These are phyloP conservation scores for Penicillium steckii DNA, from an alignment of 495 filamentous ascomycete species.

Conservation along the genomic window DNA sequence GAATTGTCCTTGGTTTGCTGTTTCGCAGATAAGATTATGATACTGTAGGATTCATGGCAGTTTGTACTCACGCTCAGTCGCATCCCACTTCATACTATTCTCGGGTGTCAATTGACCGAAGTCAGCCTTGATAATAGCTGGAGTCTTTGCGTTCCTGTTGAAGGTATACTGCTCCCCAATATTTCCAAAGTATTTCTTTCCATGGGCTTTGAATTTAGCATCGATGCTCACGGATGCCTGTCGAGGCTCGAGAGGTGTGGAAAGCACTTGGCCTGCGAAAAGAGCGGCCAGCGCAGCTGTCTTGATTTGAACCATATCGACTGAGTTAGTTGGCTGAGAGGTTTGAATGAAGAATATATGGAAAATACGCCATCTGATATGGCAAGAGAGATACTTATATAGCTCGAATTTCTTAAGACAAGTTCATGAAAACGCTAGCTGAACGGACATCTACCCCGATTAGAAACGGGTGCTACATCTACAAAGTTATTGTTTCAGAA, in stretches of 20 bases:
- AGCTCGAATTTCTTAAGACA: not conserved
- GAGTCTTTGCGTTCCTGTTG: slow-evolving; percentile 16
- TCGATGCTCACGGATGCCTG: slow-evolving; percentile 23
- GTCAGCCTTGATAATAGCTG: slow-evolving; percentile 42
- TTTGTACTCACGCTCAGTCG: slow-evolving; percentile 30
- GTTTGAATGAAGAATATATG: not conserved
- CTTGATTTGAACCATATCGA: slow-evolving; percentile 12
- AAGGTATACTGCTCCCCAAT: slow-evolving; percentile 27
- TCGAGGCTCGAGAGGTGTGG: slow-evolving; percentile 2
- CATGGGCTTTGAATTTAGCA: slow-evolving; percentile 19
- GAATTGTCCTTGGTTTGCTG: slow-evolving; percentile 39
- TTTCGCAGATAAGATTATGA: slow-evolving; percentile 1
- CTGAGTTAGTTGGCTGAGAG: not conserved
- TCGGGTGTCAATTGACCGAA: slow-evolving; percentile 53
- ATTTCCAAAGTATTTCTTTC: slow-evolving; percentile 29
- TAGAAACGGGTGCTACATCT: not conserved
- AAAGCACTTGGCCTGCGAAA: slow-evolving; percentile 13
- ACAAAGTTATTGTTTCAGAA: not conserved
- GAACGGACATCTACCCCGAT: slow-evolving; percentile 3
- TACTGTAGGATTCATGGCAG: not conserved
- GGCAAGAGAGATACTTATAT: not conserved
- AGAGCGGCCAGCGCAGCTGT: slow-evolving; percentile 7
- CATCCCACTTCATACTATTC: slow-evolving; percentile 60
- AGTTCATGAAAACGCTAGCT: not conserved
- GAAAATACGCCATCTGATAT: not conserved